These are phyloP conservation scores for Nakazawaea holstii DNA, from an alignment of 805 yeast genomes.

Conservation along the genomic window DNA sequence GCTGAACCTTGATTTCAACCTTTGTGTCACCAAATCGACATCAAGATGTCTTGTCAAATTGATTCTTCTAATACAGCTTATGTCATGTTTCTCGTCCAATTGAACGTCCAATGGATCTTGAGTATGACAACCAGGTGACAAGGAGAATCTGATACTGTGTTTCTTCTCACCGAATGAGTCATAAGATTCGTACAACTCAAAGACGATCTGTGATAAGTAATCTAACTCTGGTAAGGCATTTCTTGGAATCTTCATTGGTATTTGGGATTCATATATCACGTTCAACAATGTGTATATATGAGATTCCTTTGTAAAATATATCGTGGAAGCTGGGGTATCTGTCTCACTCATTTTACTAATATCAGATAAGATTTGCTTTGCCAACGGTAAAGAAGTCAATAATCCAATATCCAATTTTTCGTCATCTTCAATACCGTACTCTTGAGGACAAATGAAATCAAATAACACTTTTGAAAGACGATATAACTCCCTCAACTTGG, in stretches of 20 bases:
- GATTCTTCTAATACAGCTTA: conserved; percentile 90
- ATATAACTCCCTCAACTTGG: conserved; percentile 81
- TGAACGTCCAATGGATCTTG: conserved; percentile 97
- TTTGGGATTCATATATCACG: conserved; percentile 83
- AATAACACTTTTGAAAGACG: conserved; percentile 87
- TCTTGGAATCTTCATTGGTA: conserved; percentile 93
- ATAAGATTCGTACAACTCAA: conserved; percentile 87
- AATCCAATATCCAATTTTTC: conserved; percentile 96
- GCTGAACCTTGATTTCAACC: conserved; percentile 71
- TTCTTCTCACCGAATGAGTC: conserved; percentile 63
- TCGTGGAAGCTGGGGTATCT: conserved; percentile 77
- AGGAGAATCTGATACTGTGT: conserved; percentile 84
- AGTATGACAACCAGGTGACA: conserved; percentile 97
- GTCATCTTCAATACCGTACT: conserved; percentile 92
- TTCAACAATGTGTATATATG: conserved; percentile 93
- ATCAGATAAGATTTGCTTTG: conserved; percentile 79
- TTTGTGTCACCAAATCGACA: conserved; percentile 80
- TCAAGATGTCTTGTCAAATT: conserved; percentile 91
- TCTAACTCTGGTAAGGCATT: conserved; percentile 96
- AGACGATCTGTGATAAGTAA: conserved; percentile 88
- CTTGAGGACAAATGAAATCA: conserved; percentile 98
- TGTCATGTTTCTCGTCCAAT: conserved; percentile 92
- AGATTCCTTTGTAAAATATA: conserved; percentile 94
- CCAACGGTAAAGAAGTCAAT: conserved; percentile 88
- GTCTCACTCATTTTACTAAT: conserved; percentile 72